A percentile compares a stretch with the other conserved stretches of the same genome.
These are phyloP conservation scores for Chaetomiaceae sp. DNA, from an alignment of 2,329 filamentous ascomycete genomes.

Conservation along the genomic window DNA sequence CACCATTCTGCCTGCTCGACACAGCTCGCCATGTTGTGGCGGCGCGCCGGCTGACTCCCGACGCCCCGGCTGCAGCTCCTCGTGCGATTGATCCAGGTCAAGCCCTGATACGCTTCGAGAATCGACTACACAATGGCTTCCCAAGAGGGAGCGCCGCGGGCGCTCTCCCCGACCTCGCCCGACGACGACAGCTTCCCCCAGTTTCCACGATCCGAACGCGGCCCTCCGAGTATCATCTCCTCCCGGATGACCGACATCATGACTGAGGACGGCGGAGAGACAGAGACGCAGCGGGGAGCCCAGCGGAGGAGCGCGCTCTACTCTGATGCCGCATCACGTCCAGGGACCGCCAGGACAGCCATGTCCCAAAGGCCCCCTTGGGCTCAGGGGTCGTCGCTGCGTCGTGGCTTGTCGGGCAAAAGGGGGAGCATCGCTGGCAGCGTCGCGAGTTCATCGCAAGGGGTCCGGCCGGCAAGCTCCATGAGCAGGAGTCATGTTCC, in stretches of 20 bases:
- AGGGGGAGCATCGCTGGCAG: conserved; percentile 37
- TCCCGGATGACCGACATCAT: conserved; percentile 66
- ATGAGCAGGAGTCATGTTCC: conserved; percentile 84
- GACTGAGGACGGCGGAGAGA: conserved; percentile 51
- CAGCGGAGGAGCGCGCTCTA: conserved; percentile 38
- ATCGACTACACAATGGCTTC: conserved; percentile 20
- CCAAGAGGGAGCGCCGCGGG: conserved; percentile 33
- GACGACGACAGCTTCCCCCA: conserved; percentile 40
- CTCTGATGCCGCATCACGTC: conserved; percentile 46
- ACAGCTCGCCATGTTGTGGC: conserved; percentile 7
- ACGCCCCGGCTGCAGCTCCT: conserved; percentile 8
- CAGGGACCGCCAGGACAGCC: conserved; percentile 51
- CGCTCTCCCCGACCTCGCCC: conserved; percentile 33
- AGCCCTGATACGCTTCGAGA: background rate
- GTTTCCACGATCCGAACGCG: conserved; percentile 38
- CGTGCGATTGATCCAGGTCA: conserved; percentile 1
- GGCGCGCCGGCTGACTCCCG: background rate
- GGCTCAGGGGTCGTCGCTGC: conserved; percentile 53
- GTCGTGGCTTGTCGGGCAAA: conserved; percentile 46
- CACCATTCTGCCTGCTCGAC: background rate
- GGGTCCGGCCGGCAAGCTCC: conserved; percentile 59
- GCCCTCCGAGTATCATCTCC: conserved; percentile 63
- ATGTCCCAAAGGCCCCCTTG: conserved; percentile 49
- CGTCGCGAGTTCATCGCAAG: conserved; percentile 40
- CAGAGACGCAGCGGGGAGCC: conserved; percentile 31